phyloP scores from a whole-genome alignment of 1,284 basidiomycete genomes.

The Apiotrichum mycotoxinovorans region DNA sequence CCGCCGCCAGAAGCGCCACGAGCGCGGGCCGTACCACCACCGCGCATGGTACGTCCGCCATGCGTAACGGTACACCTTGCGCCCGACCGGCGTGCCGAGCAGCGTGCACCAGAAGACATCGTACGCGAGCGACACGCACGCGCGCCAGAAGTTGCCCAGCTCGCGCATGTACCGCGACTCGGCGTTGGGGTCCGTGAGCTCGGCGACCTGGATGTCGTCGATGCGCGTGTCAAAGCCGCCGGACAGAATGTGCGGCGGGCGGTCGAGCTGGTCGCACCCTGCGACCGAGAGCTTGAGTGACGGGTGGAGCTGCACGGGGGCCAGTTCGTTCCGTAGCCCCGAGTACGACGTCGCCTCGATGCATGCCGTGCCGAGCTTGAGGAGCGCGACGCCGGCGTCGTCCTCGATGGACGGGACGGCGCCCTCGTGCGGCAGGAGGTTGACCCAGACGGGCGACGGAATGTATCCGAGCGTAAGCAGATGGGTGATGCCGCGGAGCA shows the following conservation, averaged over 20 bases:
- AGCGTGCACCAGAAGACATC: constrained; percentile 24
- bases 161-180: constrained; percentile 30
- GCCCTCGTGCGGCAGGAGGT: constrained; percentile 44
- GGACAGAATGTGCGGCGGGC: background rate
- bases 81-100: constrained; percentile 30
- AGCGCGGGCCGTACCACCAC: constrained; percentile 48
- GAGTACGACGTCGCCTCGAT: constrained; percentile 44
- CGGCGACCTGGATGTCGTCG: constrained; percentile 38
- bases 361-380: constrained; percentile 47
- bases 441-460: constrained; percentile 35
- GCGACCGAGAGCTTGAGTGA: constrained; percentile 33
- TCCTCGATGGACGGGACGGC: constrained; percentile 39
- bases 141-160: constrained; percentile 29
- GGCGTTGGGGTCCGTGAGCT: constrained; percentile 29
- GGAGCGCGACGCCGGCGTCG: constrained; percentile 45
- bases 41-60: constrained; percentile 16
- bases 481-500: constrained; percentile 41
- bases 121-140: constrained; percentile 16
- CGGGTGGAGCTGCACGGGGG: constrained; percentile 29
- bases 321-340: constrained; percentile 45
- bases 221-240: constrained; percentile 37
- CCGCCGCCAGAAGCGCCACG: constrained; percentile 39
- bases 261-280: constrained; percentile 23
- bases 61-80: constrained; percentile 10
- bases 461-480: constrained; percentile 48